Evolutionary conservation across 331 rosid species (phyloP), one percentile per base, ranked within the genome.

Genomic region (Acacia pycnantha): DNA sequence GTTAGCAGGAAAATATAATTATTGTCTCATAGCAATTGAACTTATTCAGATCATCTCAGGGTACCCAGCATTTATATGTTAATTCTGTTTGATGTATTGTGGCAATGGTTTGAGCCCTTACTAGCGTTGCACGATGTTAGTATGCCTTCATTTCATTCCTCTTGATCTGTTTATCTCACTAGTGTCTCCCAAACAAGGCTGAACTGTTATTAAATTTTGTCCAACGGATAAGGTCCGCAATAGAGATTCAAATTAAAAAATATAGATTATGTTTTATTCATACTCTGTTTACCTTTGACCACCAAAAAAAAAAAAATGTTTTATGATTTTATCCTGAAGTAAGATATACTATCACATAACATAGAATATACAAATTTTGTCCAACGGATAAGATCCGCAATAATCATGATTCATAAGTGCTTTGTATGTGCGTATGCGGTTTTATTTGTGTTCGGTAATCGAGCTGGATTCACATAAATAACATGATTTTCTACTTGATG

Each of bases 1-100:
- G 80, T 70, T 79, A 82, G 77, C 65, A 65, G 80, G 81, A 87
- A 80, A 37, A 73, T 82, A 82, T 84, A 74, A 26, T 48, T 29
- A 15, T 26, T 71, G 22, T 16, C 58, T 18, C 59, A 15, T 18
- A 46, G 35, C 35, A n/a, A 37, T 72, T 72, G 59, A 46, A 46
- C 61, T 15, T 46, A 24, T 46, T 47, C 11, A 26, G 40, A 26
- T 72, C 41, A 16, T 15, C 21, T 46, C 59, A 26, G 41, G 58
- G 59, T 26, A 12, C 41, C 16, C 14, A 41, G 18, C 27, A 47
- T 24, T 47, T 72, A 43, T 11, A 12, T 71, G 58, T 27, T 72
- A 13, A 14, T 72, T 5, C 14, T 72, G 41, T 46, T 26, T 46
- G 26, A 35, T 72, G 59, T 26, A 5, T 2, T 46, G 41, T 46